Conservation (phyloP, 345 rosid genomes). For the Kandelia obovata region DNA sequence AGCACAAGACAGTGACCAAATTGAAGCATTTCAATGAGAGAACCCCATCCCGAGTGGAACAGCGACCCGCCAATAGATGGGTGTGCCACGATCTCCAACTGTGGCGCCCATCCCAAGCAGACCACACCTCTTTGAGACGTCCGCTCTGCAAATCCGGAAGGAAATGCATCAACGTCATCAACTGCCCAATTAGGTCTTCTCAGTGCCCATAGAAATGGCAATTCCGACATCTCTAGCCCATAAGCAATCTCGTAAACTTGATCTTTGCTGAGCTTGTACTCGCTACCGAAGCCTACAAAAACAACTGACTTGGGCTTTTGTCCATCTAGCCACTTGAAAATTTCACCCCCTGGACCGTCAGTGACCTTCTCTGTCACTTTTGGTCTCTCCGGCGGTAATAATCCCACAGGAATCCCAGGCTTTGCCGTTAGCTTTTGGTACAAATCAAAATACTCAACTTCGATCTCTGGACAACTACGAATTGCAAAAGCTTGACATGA, state of each 20-base stretch:
- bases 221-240: constrained; percentile 26
- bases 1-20: constrained; percentile 23
- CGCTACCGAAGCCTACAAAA: constrained; percentile 34
- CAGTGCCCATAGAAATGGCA: constrained; percentile 35
- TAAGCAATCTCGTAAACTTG: constrained; percentile 28
- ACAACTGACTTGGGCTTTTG: constrained; percentile 26
- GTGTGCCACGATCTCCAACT: constrained; percentile 20
- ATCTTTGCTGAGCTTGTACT: constrained; percentile 23
- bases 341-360: constrained; percentile 7
- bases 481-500: constrained; percentile 10
- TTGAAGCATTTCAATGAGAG: constrained; percentile 21
- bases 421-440: not conserved
- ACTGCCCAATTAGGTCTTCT: constrained; percentile 29
- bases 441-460: constrained; percentile 19
- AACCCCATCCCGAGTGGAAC: constrained; percentile 32
- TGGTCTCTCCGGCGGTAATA: constrained; percentile 18
- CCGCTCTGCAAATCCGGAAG: constrained; percentile 14
- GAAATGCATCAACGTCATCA: constrained; percentile 19
- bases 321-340: constrained; percentile 28
- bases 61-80: constrained; percentile 25
- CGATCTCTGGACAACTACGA: constrained; percentile 26
- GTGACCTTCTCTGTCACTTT: not conserved
- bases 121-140: constrained; percentile 14
- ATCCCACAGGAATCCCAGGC: constrained; percentile 26
- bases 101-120: constrained; percentile 31